phyloP scores from a whole-genome alignment of 2,329 filamentous ascomycete species.

The Samsoniella hepiali region DNA sequence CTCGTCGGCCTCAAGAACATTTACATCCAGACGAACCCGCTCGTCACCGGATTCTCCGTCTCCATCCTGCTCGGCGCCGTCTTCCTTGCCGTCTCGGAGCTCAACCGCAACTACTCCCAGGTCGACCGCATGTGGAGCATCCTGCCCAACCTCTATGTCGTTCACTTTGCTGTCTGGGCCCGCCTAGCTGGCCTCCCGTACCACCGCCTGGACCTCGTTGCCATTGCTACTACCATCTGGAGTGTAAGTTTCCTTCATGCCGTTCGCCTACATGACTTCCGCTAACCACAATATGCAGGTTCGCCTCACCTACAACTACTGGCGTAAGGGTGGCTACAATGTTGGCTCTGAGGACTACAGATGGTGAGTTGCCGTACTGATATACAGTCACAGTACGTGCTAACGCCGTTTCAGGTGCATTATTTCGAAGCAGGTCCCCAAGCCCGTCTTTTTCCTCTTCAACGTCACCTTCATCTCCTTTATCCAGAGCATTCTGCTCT shows the following conservation, averaged over 20 bases:
- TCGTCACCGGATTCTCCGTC: constrained; percentile 70
- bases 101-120: constrained; percentile 95
- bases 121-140: constrained; percentile 92
- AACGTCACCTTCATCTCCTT: constrained; percentile 89
- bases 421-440: constrained; percentile 62
- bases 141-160: constrained; percentile 80
- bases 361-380: constrained; percentile 50
- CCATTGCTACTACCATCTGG: constrained; percentile 72
- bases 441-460: constrained; percentile 72
- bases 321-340: constrained; percentile 87
- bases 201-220: constrained; percentile 66
- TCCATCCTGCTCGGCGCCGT: constrained; percentile 68
- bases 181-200: constrained; percentile 69
- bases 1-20: constrained; percentile 62
- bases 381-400: constrained; percentile 14
- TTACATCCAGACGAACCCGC: constrained; percentile 82
- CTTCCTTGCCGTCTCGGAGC: constrained; percentile 73
- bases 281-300: constrained; percentile 42
- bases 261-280: not conserved
- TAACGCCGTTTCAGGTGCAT: constrained; percentile 54
- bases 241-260: constrained; percentile 54
- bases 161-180: constrained; percentile 81
- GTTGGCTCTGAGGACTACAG: constrained; percentile 93
- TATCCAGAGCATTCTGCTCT: constrained; percentile 77
- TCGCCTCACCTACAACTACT: constrained; percentile 94